A percentile compares a stretch with the other conserved stretches of the same genome.
Evolutionary conservation across 441 rosid genomes (phyloP).

Genomic region (Mallotus repandus): DNA sequence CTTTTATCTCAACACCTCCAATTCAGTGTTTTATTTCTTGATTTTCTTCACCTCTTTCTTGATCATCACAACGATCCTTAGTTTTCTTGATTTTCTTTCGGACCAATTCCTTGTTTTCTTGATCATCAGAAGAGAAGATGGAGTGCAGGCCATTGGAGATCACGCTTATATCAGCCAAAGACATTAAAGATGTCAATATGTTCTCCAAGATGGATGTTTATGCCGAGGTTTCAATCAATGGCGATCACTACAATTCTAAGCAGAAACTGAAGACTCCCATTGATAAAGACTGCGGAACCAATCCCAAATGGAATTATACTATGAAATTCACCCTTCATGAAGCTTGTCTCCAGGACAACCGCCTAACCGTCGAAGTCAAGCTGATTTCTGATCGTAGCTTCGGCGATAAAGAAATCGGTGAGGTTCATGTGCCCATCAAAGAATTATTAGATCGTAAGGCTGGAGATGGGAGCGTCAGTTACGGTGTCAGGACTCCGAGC

Average conservation of each 20-base stretch:
- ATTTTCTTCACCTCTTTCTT: no score
- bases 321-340: slow-evolving; percentile 53
- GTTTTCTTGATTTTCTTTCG: not conserved
- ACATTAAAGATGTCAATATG: slow-evolving; percentile 54
- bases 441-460: slow-evolving; percentile 43
- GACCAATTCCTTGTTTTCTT: not conserved
- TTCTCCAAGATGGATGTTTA: slow-evolving; percentile 68
- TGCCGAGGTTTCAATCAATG: slow-evolving; percentile 48
- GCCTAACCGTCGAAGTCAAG: slow-evolving; percentile 39
- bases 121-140: slow-evolving; percentile 25
- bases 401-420: slow-evolving; percentile 59
- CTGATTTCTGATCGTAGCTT: slow-evolving; percentile 53
- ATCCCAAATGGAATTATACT: slow-evolving; percentile 56
- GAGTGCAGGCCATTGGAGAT: slow-evolving; percentile 56
- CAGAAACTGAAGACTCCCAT: slow-evolving; percentile 50
- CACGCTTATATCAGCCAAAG: slow-evolving; percentile 47
- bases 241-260: slow-evolving; percentile 35
- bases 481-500: slow-evolving; percentile 45
- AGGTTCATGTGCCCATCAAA: slow-evolving; percentile 55
- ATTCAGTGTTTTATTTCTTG: not conserved
- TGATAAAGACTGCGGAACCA: slow-evolving; percentile 53
- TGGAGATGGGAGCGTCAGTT: slow-evolving; percentile 30
- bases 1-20: not conserved
- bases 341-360: slow-evolving; percentile 42
- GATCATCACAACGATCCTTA: not conserved